Conservation (phyloP, 2,329 filamentous ascomycete species). For the Camillea tinctor region DNA sequence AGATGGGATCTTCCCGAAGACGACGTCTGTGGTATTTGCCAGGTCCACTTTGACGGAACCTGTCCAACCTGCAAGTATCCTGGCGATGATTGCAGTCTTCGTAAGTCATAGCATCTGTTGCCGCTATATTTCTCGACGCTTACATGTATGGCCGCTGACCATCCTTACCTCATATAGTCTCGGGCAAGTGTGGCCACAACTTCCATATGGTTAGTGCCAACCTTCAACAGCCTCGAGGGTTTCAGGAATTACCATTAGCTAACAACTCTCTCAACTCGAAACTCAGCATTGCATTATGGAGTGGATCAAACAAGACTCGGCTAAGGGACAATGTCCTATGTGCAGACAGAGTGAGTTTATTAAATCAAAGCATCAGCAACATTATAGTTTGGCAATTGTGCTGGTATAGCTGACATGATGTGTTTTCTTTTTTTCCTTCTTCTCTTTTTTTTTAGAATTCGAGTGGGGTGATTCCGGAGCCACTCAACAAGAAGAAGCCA, state of each 20-base stretch:
- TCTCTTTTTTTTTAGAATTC: constrained; percentile 25
- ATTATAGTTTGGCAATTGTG: not conserved
- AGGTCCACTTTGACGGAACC: constrained; percentile 95
- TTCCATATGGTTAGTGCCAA: constrained; percentile 84
- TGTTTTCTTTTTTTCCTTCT: too few species aligned
- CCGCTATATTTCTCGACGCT: not conserved
- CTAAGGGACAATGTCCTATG: constrained; percentile 95
- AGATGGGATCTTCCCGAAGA: constrained; percentile 97
- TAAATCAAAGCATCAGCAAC: not conserved
- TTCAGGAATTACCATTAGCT: constrained; percentile 1
- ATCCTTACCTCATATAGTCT: constrained; percentile 56
- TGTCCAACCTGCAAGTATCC: constrained; percentile 98
- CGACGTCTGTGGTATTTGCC: constrained; percentile 97
- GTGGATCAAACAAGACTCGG: constrained; percentile 94
- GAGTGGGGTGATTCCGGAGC: constrained; percentile 29
- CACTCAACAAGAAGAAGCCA: constrained; percentile 19
- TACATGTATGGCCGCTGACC: not conserved
- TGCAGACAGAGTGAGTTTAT: constrained; percentile 77
- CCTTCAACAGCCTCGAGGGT: constrained; percentile 36
- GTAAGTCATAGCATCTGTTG: constrained; percentile 58
- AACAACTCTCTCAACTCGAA: constrained; percentile 16
- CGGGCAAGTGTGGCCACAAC: constrained; percentile 94
- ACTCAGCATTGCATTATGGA: constrained; percentile 96
- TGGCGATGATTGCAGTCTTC: constrained; percentile 88
- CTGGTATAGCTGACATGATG: constrained; percentile 4